phyloP scores from a whole-genome alignment of 805 yeast genomes.

The Metschnikowia lunata region DNA sequence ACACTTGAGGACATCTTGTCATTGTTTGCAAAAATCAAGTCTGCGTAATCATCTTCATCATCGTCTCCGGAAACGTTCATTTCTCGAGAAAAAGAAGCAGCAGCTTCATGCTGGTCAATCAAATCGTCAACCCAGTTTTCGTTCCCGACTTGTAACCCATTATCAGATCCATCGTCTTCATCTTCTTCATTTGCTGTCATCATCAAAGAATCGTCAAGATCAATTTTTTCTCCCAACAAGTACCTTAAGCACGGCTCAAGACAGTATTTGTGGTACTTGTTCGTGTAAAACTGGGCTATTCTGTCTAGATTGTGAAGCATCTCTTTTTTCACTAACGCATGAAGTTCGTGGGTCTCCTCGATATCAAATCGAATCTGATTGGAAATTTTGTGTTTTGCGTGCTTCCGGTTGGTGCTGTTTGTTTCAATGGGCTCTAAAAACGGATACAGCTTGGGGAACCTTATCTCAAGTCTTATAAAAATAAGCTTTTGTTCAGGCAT shows the following conservation, averaged over 20 bases:
- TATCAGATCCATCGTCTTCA: slow-evolving; percentile 17
- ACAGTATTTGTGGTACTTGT: slow-evolving; percentile 56
- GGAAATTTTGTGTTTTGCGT: slow-evolving; percentile 6
- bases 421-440: slow-evolving; percentile 41
- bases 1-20: slow-evolving; percentile 18
- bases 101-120: slow-evolving; percentile 33
- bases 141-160: slow-evolving; percentile 30
- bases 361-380: slow-evolving; percentile 45
- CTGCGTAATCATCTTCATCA: slow-evolving; percentile 16
- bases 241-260: slow-evolving; percentile 75
- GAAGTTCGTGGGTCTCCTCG: slow-evolving; percentile 75
- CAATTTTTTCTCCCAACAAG: slow-evolving; percentile 74
- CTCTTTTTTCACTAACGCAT: slow-evolving; percentile 43
- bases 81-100: slow-evolving; percentile 15
- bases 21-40: slow-evolving; percentile 38
- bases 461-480: slow-evolving; percentile 65
- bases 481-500: slow-evolving; percentile 32
- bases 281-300: slow-evolving; percentile 54
- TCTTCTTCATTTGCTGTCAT: slow-evolving; percentile 19
- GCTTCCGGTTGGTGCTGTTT: slow-evolving; percentile 1
- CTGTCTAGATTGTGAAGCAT: slow-evolving; percentile 49
- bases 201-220: slow-evolving; percentile 34
- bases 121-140: slow-evolving; percentile 43
- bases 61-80: slow-evolving; percentile 24
- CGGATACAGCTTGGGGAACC: slow-evolving; percentile 75